phyloP scores from a whole-genome alignment of 2,329 filamentous ascomycete species.

The Fusarium longipes region DNA sequence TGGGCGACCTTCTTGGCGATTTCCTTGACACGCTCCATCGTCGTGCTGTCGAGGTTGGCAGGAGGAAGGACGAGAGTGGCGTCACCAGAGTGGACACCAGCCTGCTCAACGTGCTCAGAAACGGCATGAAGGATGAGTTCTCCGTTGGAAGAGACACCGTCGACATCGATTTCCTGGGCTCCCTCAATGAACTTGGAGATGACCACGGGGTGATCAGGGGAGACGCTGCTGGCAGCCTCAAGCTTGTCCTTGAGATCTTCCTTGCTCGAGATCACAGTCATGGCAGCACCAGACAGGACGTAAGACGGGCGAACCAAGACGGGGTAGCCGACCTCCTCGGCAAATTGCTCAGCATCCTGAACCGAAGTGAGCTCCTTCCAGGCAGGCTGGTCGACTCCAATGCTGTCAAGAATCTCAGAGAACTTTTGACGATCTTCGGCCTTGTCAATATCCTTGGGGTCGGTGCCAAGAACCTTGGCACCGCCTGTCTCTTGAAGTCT shows the following conservation, averaged over 20 bases:
- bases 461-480: slow-evolving; percentile 90
- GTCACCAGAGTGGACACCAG: slow-evolving; percentile 97
- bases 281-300: slow-evolving; percentile 95
- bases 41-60: slow-evolving; percentile 77
- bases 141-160: slow-evolving; percentile 88
- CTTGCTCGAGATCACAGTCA: slow-evolving; percentile 93
- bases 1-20: slow-evolving; percentile 97
- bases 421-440: slow-evolving; percentile 99
- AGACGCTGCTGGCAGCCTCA: slow-evolving; percentile 87
- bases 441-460: slow-evolving; percentile 95
- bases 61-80: slow-evolving; percentile 94
- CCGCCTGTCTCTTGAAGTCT: slow-evolving; percentile 91
- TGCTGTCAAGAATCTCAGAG: slow-evolving; percentile 95
- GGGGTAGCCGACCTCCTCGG: slow-evolving; percentile 86
- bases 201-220: slow-evolving; percentile 95
- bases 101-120: slow-evolving; percentile 95
- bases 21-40: slow-evolving; percentile 89
- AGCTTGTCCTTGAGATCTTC: slow-evolving; percentile 96
- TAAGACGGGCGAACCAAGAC: slow-evolving; percentile 95
- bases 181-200: slow-evolving; percentile 99
- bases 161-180: slow-evolving; percentile 95
- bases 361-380: slow-evolving; percentile 98
- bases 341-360: slow-evolving; percentile 87
- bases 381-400: slow-evolving; percentile 94
- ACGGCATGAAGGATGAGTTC: slow-evolving; percentile 91